Evolutionary conservation across 768 basidiomycete genomes (phyloP), one percentile per base, ranked within the genome.

Genomic region (Hypholoma sublateritium): DNA sequence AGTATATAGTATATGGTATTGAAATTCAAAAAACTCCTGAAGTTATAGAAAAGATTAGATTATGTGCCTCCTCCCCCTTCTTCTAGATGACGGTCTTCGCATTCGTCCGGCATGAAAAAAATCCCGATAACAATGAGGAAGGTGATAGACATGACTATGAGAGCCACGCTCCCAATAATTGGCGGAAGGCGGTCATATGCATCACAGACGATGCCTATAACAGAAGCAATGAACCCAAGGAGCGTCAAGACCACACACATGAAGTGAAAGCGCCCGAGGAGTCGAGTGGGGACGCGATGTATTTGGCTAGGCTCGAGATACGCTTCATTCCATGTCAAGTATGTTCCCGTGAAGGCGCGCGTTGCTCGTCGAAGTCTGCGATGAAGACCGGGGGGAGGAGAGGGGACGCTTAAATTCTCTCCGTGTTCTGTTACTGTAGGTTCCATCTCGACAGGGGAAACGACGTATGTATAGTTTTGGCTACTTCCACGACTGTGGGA

Each of bases 221-320:
- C 55, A 2, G 51, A 55, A 3, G 57, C 13, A 4, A 58, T 35
- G 41, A 62, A 62, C 7, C 57, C 61, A 16, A 62, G 51, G 24
- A 59, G 41, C 16, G 61, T 58, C 4, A 62, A 50, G 35, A 59
- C 53, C 16, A 62, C 53, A 48, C 61, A 62, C 24, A 62, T 54
- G 4, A 48, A 51, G 17, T 62, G 61, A 19, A 50, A 59, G 14
- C 55, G 51, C n/a, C 55, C 56, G 13, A 62, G 47, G 21, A 62
- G 55, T 11, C 55, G 54, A 6, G 58, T 62, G 1, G 57, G 60
- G 16, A 41, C 39, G 17, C 39, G 39, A 17, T 41, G 39, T 6
- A 41, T 41, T 17, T 41, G 39, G 16, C 39, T 41, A 13, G 13
- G 17, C 39, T 41, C 16, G 39, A 41, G 13, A 17, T 41, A 14